Conservation (phyloP, 148 eudicot genomes). For the Vaccinium darrowii region DNA sequence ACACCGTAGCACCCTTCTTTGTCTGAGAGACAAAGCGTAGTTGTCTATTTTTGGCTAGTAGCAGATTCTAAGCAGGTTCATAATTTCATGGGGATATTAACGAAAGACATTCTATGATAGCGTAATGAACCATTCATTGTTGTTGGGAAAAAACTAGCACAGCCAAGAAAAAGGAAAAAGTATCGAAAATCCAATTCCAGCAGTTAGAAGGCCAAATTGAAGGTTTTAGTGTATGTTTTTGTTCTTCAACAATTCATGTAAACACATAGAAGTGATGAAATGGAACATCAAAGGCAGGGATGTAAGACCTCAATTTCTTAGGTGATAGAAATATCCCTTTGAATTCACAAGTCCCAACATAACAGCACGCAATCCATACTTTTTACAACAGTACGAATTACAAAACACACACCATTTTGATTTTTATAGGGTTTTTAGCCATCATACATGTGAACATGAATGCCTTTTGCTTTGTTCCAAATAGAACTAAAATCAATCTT, state of each 20-base stretch:
- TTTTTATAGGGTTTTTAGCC: too few relatives aligned
- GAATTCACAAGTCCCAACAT: background rate
- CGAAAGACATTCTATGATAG: too few relatives aligned
- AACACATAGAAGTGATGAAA: background rate
- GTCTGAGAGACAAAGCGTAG: too few relatives aligned
- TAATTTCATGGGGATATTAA: too few relatives aligned
- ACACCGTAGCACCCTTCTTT: too few relatives aligned
- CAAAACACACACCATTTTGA: too few relatives aligned
- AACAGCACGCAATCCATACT: background rate
- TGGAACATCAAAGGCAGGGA: background rate
- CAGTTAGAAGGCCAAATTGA: background rate
- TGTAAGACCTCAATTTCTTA: background rate
- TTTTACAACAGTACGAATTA: background rate
- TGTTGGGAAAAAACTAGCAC: background rate
- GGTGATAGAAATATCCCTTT: background rate
- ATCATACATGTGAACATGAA: too few relatives aligned
- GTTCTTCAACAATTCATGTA: background rate
- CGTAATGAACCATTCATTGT: background rate
- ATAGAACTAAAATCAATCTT: too few relatives aligned
- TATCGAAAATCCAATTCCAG: background rate
- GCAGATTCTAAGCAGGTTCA: too few relatives aligned
- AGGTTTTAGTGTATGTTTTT: background rate
- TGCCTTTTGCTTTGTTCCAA: too few relatives aligned
- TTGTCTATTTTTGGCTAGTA: too few relatives aligned
- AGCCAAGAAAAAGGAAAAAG: background rate